phyloP scores from a whole-genome alignment of 2,329 filamentous ascomycete genomes.

The Coniochaeta prunicola region DNA sequence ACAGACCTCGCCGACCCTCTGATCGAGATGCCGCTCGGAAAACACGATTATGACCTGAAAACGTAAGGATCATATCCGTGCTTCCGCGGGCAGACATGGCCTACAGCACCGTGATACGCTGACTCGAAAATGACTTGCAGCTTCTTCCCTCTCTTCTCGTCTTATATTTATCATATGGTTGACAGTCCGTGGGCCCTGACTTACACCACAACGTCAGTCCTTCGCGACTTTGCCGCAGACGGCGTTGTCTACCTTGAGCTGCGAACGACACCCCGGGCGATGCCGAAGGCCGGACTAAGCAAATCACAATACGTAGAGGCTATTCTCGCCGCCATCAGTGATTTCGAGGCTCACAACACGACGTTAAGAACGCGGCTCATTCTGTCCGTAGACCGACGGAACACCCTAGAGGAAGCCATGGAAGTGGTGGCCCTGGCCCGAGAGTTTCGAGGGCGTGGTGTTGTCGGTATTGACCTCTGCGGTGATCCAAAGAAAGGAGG shows the following conservation, averaged over 20 bases:
- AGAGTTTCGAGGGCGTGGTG: constrained; percentile 40
- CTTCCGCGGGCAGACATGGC: neutral
- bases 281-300: constrained; percentile 44
- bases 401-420: constrained; percentile 50
- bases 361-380: constrained; percentile 57
- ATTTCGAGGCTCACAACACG: constrained; percentile 31
- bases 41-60: constrained; percentile 62
- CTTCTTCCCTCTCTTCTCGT: constrained; percentile 73
- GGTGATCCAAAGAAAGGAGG: constrained; percentile 63
- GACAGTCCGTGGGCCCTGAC: constrained; percentile 52
- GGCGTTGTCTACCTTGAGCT: constrained; percentile 74
- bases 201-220: constrained; percentile 57
- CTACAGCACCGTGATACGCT: neutral
- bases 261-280: constrained; percentile 67
- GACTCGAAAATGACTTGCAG: constrained; percentile 28
- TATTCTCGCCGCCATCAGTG: constrained; percentile 56
- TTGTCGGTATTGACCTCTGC: constrained; percentile 73
- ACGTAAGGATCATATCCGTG: constrained; percentile 36
- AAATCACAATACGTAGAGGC: constrained; percentile 57
- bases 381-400: constrained; percentile 65
- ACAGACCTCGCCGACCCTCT: constrained; percentile 61
- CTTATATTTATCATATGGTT: constrained; percentile 72
- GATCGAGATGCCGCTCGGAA: constrained; percentile 60
- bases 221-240: constrained; percentile 59
- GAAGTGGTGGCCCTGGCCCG: constrained; percentile 58